phyloP scores from a whole-genome alignment of 768 basidiomycete genomes.

The Pulveroboletus sp. region DNA sequence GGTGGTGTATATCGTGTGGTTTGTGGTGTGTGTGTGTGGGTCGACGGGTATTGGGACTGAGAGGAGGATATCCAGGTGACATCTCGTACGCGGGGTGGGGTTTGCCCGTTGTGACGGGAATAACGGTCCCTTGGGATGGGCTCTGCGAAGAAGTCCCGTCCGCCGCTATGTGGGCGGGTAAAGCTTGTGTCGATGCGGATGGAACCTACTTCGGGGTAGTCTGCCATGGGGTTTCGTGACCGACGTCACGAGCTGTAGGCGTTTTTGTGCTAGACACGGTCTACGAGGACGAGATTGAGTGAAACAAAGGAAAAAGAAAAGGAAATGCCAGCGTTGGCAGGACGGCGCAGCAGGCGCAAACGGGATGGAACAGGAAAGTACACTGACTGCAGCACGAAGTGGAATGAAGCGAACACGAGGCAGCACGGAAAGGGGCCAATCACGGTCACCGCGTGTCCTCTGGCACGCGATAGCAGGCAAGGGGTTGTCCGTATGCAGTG shows the following conservation, averaged over 20 bases:
- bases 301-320: background rate
- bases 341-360: constrained; percentile 22
- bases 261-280: background rate
- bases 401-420: constrained; percentile 27
- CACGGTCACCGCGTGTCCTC: constrained; percentile 11
- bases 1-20: constrained; percentile 21
- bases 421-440: constrained; percentile 26
- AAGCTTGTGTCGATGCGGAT: constrained; percentile 31
- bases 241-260: background rate
- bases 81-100: constrained; percentile 24
- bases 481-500: background rate
- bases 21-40: constrained; percentile 28
- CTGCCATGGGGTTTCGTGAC: constrained; percentile 19
- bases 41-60: constrained; percentile 24
- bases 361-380: constrained; percentile 20
- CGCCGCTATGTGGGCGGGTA: constrained; percentile 23
- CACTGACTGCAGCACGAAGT: constrained; percentile 12
- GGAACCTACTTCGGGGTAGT: constrained; percentile 19
- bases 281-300: background rate
- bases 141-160: constrained; percentile 26
- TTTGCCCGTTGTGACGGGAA: constrained; percentile 27
- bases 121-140: constrained; percentile 23
- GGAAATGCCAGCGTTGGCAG: constrained; percentile 1
- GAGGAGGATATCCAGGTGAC: constrained; percentile 30
- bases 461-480: constrained; percentile 14